Base-by-base conservation (phyloP, 192 early-diverging fungal genomes). In the Coemansia sp. region DNA sequence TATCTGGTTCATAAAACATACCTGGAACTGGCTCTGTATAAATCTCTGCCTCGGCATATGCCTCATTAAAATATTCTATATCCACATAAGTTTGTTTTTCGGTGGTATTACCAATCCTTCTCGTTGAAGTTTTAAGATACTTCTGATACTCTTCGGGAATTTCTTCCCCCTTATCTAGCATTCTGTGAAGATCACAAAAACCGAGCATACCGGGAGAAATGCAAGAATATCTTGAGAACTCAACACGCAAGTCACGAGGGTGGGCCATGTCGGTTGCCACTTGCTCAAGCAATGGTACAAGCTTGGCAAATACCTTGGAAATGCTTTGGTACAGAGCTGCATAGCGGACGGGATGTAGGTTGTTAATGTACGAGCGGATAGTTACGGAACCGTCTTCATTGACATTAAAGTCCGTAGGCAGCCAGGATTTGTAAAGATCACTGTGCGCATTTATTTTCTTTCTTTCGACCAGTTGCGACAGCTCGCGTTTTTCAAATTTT, bases 341-440 rank as follows among this genome's bases (percentile, higher is more conserved):
- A 53, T 71, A 59, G 9, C 77, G 66, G 16, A 36, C 17, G 2
- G 86, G 88, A 53, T 88, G 74, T 17, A 90, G 61, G 36, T 89
- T 89, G 84, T 91, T 90, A 83, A 92, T 91, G 70, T 90, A 91
- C 5, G 86, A 87, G 9, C 40, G 19, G 48, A 86, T 67, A 9
- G 16, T 27, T n/a, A 84, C 73, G 1, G 68, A 33, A 2, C 88
- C 86, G 33, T 77, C 66, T 0, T 70, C 44, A 7, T 27, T 42
- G 2, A 90, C 68, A 3, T 68, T 37, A 61, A 89, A 85, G 24
- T 88, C 90, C 0, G 84, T 69, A 0, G 90, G 89, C 5, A 91
- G 77, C 88, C 89, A 90, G 46, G 24, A 27, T 1, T 27, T 27
- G 24, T 27, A 27, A 27, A 27, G 24, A 27, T 27, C 24, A 27